A percentile compares a stretch with the other conserved stretches of the same genome.
Conservation (phyloP, 225 moss, liverwort and hornwort genomes). For the Straminergon stramineum region DNA sequence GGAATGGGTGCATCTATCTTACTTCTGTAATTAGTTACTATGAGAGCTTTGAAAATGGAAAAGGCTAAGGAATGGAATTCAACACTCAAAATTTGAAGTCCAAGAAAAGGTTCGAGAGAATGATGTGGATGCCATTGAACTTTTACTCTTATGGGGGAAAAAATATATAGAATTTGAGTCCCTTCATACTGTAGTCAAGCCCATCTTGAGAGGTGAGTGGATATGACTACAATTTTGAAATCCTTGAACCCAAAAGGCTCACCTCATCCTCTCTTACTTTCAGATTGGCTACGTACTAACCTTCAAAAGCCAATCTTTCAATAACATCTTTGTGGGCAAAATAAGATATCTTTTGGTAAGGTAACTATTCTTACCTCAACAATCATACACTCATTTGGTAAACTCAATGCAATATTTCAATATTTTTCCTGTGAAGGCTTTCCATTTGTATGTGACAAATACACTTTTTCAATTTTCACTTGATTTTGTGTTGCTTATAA, state of each 20-base stretch:
- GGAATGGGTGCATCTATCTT: too few species aligned
- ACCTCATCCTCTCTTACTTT: neutral
- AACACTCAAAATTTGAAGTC: neutral
- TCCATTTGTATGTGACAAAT: neutral
- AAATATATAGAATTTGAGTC: neutral
- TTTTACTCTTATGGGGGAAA: accelerated
- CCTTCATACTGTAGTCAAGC: neutral
- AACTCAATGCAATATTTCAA: neutral
- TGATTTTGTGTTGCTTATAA: neutral
- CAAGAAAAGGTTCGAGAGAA: neutral
- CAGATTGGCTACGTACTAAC: neutral
- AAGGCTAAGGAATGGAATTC: neutral
- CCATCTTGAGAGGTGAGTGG: neutral
- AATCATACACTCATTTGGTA: neutral
- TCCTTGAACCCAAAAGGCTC: neutral
- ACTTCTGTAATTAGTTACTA: neutral
- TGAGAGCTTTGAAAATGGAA: neutral
- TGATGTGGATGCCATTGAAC: neutral
- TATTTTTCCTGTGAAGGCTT: neutral
- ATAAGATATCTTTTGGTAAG: accelerated
- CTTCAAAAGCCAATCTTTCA: accelerated
- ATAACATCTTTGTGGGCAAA: neutral
- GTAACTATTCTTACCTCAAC: neutral
- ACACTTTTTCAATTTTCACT: neutral
- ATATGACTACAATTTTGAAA: neutral